Conservation (phyloP, 1,284 basidiomycete genomes). For the Boletus albobrunnescens region DNA sequence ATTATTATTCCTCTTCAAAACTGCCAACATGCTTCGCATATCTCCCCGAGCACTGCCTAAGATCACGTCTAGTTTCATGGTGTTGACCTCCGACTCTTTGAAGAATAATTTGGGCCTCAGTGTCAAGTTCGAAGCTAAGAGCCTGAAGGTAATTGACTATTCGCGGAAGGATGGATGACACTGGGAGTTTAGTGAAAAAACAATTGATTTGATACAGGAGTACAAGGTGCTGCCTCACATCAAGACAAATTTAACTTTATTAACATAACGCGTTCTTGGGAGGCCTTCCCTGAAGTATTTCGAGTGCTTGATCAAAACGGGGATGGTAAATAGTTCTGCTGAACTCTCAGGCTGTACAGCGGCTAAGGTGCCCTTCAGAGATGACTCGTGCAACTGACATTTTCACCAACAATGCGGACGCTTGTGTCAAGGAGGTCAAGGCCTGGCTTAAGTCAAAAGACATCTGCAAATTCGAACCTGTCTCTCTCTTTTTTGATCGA, state of each 20-base stretch:
- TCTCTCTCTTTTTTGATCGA: constrained; percentile 90
- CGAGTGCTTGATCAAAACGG: constrained; percentile 59
- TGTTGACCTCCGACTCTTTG: constrained; percentile 64
- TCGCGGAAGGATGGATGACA: constrained; percentile 78
- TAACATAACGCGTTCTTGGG: constrained; percentile 35
- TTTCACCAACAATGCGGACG: constrained; percentile 67
- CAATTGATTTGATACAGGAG: constrained; percentile 75
- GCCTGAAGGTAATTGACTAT: constrained; percentile 94
- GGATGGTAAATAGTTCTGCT: constrained; percentile 49
- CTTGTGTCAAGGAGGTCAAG: constrained; percentile 73
- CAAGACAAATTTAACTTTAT: background rate
- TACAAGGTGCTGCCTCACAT: constrained; percentile 62
- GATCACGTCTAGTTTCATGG: constrained; percentile 92
- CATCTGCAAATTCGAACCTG: constrained; percentile 87
- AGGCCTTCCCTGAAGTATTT: constrained; percentile 82
- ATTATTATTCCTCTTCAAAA: constrained; percentile 75
- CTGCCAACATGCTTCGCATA: constrained; percentile 67
- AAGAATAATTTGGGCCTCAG: constrained; percentile 92
- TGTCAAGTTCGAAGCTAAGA: constrained; percentile 95
- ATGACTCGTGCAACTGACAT: constrained; percentile 75
- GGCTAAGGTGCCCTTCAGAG: constrained; percentile 42
- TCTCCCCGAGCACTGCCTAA: constrained; percentile 77
- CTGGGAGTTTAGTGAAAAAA: constrained; percentile 95
- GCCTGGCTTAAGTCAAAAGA: constrained; percentile 86
- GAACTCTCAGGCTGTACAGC: background rate